These are phyloP conservation scores for Epichloe typhina DNA, from an alignment of 2,329 filamentous ascomycete genomes.

Conservation along the genomic window DNA sequence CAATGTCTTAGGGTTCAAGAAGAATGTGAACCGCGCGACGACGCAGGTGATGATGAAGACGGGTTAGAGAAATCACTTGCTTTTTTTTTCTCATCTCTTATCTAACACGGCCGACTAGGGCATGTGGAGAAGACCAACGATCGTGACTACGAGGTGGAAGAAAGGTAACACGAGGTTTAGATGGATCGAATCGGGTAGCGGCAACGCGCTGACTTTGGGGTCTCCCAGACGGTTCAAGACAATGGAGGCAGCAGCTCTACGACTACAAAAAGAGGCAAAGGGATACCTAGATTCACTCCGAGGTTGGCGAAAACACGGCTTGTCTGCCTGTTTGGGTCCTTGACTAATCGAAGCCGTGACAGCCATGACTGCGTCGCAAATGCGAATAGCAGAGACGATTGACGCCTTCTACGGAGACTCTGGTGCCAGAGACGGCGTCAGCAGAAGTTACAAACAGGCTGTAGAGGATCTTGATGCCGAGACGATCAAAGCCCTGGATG, in stretches of 20 bases:
- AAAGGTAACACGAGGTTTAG: conserved; percentile 43
- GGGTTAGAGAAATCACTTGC: conserved; percentile 34
- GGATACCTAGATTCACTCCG: conserved; percentile 92
- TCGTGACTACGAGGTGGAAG: conserved; percentile 96
- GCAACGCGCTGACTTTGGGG: conserved; percentile 9
- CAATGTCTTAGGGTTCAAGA: conserved; percentile 44
- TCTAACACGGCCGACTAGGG: conserved; percentile 32
- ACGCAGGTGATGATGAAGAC: conserved; percentile 99
- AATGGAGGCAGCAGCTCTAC: conserved; percentile 87
- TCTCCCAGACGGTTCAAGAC: conserved; percentile 75
- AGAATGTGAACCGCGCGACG: conserved; percentile 96
- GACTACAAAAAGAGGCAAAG: conserved; percentile 94
- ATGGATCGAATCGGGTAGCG: neutral
- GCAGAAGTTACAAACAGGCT: conserved; percentile 93
- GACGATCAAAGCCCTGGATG: conserved; percentile 95
- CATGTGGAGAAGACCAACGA: conserved; percentile 98
- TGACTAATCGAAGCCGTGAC: neutral
- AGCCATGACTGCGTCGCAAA: conserved; percentile 99
- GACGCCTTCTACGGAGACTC: conserved; percentile 98
- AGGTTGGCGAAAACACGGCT: conserved; percentile 35
- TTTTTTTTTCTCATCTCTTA: no score
- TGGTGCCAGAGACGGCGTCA: conserved; percentile 87
- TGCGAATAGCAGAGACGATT: conserved; percentile 98
- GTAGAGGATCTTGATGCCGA: conserved; percentile 96
- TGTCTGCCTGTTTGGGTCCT: neutral